A percentile compares a stretch with the other conserved stretches of the same genome.
Evolutionary conservation across 129 eudicot genomes (phyloP).

Genomic region (Arctium minus): DNA sequence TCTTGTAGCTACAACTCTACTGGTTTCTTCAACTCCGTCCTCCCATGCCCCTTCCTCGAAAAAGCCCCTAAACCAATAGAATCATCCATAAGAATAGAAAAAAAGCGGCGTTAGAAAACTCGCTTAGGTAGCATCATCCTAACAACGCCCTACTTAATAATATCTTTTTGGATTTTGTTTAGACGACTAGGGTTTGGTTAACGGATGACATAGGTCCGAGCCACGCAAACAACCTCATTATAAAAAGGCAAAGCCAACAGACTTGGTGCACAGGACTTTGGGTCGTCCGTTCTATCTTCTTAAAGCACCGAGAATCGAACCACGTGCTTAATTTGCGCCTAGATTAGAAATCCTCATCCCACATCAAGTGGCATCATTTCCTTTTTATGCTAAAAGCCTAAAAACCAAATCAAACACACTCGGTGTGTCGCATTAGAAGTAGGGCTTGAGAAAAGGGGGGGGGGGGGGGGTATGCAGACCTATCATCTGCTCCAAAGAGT

Average conservation of each 20-base stretch:
- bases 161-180: background rate
- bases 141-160: background rate
- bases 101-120: background rate
- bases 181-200: background rate
- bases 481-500: too few species aligned
- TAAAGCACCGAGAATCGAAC: background rate
- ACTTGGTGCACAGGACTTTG: background rate
- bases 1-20: conserved; percentile 26
- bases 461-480: too few species aligned
- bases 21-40: conserved; percentile 30
- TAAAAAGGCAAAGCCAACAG: background rate
- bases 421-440: too few species aligned
- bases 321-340: background rate
- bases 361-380: too few species aligned
- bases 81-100: conserved; percentile 21
- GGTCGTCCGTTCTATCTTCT: background rate
- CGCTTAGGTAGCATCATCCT: background rate
- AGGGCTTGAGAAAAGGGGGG: too few species aligned
- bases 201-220: background rate
- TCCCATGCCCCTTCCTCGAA: conserved; percentile 14
- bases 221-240: too few species aligned
- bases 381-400: too few species aligned
- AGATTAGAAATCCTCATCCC: too few species aligned
- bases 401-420: too few species aligned
- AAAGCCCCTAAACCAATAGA: conserved; percentile 42